These are phyloP conservation scores for Diaporthe eres DNA, from an alignment of 2,329 filamentous ascomycete species.

Conservation along the genomic window DNA sequence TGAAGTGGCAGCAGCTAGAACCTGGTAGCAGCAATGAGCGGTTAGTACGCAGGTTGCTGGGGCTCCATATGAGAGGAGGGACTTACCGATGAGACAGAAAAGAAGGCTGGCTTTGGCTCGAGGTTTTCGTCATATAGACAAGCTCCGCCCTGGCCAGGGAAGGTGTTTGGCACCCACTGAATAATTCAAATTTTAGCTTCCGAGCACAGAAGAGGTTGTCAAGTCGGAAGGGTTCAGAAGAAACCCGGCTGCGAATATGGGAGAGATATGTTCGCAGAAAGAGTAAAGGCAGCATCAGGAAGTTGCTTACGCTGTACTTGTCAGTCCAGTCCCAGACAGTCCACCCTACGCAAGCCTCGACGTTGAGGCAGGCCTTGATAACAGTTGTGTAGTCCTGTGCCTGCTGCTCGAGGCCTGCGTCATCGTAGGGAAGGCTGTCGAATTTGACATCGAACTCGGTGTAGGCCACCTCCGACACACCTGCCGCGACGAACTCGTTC, in stretches of 20 bases:
- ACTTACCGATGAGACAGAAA: constrained; percentile 45
- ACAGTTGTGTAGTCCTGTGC: constrained; percentile 60
- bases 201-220: not conserved
- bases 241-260: not conserved
- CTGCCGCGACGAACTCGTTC: constrained; percentile 63
- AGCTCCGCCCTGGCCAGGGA: constrained; percentile 54
- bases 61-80: too few species aligned
- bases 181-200: not conserved
- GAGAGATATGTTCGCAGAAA: not conserved
- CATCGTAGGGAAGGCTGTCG: constrained; percentile 54
- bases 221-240: too few species aligned
- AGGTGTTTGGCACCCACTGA: constrained; percentile 54
- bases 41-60: not conserved
- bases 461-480: constrained; percentile 67
- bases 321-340: constrained; percentile 60
- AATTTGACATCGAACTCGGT: constrained; percentile 73
- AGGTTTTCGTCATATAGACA: constrained; percentile 53
- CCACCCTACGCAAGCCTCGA: constrained; percentile 56
- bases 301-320: constrained; percentile 44
- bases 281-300: too few species aligned
- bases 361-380: constrained; percentile 54
- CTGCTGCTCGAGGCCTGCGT: constrained; percentile 59
- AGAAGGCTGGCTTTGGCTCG: constrained; percentile 55
- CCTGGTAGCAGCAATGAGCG: not conserved
- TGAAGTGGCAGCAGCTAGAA: constrained; percentile 8